These are phyloP conservation scores for Purshia tridentata DNA, from an alignment of 306 rosid genomes.

Conservation along the genomic window DNA sequence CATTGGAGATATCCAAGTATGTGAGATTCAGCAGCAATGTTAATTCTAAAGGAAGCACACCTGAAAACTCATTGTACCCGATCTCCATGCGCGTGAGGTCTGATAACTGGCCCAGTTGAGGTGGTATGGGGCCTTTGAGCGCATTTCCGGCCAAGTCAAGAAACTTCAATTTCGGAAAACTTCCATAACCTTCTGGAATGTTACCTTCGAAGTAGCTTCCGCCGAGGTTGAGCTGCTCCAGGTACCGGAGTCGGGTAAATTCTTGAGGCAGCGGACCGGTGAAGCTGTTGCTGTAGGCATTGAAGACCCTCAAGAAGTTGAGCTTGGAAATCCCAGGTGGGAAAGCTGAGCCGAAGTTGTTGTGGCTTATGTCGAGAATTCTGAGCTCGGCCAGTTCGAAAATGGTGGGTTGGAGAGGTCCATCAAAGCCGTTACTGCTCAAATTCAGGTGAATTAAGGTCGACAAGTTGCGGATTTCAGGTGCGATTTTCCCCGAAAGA, in stretches of 20 bases:
- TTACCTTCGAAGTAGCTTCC: constrained; percentile 81
- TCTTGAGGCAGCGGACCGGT: constrained; percentile 67
- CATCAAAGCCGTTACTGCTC: constrained; percentile 64
- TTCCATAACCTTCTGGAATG: constrained; percentile 65
- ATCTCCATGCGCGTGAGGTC: constrained; percentile 74
- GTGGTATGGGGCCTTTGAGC: constrained; percentile 63
- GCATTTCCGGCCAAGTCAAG: constrained; percentile 67
- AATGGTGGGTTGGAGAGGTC: constrained; percentile 56
- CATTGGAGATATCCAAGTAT: constrained; percentile 66
- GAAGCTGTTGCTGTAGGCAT: constrained; percentile 85
- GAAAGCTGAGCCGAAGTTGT: constrained; percentile 69
- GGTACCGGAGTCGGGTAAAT: constrained; percentile 47
- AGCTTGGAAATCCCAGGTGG: constrained; percentile 86
- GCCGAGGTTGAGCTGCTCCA: constrained; percentile 79
- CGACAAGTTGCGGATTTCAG: constrained; percentile 52
- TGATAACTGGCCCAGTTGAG: constrained; percentile 48
- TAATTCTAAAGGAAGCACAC: constrained; percentile 55
- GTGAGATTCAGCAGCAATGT: constrained; percentile 47
- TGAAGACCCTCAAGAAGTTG: constrained; percentile 59
- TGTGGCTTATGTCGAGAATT: constrained; percentile 67
- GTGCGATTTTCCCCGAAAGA: constrained; percentile 73
- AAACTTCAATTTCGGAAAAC: constrained; percentile 47
- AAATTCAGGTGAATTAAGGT: constrained; percentile 61
- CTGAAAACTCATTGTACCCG: constrained; percentile 71
- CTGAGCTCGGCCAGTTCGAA: constrained; percentile 58